A percentile compares a stretch with the other conserved stretches of the same genome.
Evolutionary conservation across 1,139 yeast species (phyloP).

Genomic region (Casaregolazyma suthepensis): DNA sequence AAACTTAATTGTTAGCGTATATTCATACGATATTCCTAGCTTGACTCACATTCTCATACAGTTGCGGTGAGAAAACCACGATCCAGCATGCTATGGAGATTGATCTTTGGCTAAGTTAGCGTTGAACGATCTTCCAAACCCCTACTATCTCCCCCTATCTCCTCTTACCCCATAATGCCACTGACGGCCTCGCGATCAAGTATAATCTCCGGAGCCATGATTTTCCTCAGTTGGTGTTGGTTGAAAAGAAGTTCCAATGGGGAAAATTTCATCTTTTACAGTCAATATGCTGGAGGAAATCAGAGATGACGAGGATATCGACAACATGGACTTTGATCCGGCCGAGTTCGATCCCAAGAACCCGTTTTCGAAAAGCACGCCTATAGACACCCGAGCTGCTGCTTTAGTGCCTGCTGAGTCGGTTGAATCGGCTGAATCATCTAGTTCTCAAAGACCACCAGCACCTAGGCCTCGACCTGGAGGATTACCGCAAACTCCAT

Average conservation of each 20-base stretch:
- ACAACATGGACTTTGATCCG: constrained; percentile 85
- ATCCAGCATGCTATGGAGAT: constrained; percentile 97
- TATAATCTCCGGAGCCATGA: constrained; percentile 17
- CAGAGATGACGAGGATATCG: constrained; percentile 57
- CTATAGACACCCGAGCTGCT: constrained; percentile 10
- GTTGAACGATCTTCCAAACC: neutral
- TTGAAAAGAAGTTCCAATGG: constrained; percentile 1
- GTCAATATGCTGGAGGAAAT: constrained; percentile 83
- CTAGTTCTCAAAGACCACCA: neutral
- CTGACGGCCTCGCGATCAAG: constrained; percentile 73
- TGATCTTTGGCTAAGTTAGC: constrained; percentile 35
- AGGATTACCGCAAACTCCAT: constrained; percentile 1
- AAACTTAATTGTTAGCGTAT: constrained; percentile 34
- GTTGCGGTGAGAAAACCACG: constrained; percentile 94
- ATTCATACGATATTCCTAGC: neutral
- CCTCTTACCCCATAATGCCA: constrained; percentile 64
- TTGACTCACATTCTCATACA: constrained; percentile 64
- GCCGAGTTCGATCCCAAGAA: constrained; percentile 77
- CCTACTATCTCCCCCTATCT: constrained; percentile 12
- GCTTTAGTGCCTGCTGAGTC: constrained; percentile 5
- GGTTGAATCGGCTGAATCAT: neutral
- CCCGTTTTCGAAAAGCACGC: constrained; percentile 29
- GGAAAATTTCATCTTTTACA: constrained; percentile 12
- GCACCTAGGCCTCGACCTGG: neutral
- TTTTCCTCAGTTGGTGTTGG: constrained; percentile 3